Evolutionary conservation across 768 basidiomycete species (phyloP).

Genomic region (Lentinula detonsa): DNA sequence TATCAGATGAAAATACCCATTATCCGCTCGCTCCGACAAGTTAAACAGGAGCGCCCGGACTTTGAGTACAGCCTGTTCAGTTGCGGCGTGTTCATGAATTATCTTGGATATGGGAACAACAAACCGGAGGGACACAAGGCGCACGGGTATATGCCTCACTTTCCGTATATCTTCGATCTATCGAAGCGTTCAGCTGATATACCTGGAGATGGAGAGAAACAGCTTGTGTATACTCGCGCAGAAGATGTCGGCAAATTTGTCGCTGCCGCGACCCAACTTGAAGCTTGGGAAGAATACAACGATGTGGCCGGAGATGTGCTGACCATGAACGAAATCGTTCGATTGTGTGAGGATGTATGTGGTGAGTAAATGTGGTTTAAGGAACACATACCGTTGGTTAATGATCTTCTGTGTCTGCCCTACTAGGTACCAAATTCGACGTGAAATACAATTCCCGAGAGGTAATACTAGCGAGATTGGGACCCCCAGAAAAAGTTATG

Average conservation of each 20-base stretch:
- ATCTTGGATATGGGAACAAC: constrained; percentile 1
- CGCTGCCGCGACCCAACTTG: constrained; percentile 2
- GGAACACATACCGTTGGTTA: too few relatives aligned
- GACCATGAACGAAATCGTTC: constrained; percentile 3
- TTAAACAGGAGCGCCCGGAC: background rate
- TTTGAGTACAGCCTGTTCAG: constrained; percentile 1
- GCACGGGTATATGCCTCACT: background rate
- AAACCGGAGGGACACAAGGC: constrained; percentile 4
- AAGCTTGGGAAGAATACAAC: constrained; percentile 1
- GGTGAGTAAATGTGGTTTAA: background rate
- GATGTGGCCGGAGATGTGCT: constrained; percentile 2
- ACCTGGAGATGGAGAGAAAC: constrained; percentile 4
- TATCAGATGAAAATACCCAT: background rate
- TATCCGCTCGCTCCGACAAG: background rate
- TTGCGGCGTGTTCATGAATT: constrained; percentile 4
- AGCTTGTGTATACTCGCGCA: background rate
- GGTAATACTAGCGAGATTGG: background rate
- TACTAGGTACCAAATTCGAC: background rate
- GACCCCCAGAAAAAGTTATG: background rate
- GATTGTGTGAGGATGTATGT: background rate
- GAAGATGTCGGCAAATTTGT: constrained; percentile 6
- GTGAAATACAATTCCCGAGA: background rate
- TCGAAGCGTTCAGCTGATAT: constrained; percentile 2
- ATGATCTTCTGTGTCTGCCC: background rate
- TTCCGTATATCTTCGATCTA: constrained; percentile 3